phyloP scores from a whole-genome alignment of 371 early-diverging fungal genomes.

The Mortierella sp. region DNA sequence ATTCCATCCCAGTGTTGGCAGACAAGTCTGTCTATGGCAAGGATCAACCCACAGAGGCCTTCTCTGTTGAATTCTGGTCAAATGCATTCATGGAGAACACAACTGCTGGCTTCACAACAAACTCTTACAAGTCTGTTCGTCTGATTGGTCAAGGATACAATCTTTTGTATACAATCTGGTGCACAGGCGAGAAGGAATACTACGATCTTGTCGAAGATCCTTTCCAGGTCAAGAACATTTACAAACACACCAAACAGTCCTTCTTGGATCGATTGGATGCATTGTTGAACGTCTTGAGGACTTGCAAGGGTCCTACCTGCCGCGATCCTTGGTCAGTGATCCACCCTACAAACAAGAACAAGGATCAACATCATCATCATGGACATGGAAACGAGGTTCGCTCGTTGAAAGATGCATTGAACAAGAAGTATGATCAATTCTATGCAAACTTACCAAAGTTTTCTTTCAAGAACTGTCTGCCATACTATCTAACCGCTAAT shows the following conservation, averaged over 20 bases:
- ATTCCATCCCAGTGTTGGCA: slow-evolving; percentile 62
- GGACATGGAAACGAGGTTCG: slow-evolving; percentile 2
- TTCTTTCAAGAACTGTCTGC: slow-evolving; percentile 34
- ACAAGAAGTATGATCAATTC: slow-evolving; percentile 37
- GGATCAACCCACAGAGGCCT: slow-evolving; percentile 63
- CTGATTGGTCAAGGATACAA: slow-evolving; percentile 66
- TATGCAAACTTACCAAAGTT: slow-evolving; percentile 46
- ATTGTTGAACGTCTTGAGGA: slow-evolving; percentile 64
- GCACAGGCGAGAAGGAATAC: slow-evolving; percentile 74
- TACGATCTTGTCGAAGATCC: slow-evolving; percentile 72
- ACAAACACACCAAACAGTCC: slow-evolving; percentile 36
- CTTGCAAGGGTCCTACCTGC: slow-evolving; percentile 69
- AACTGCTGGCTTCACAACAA: slow-evolving; percentile 34
- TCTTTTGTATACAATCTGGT: slow-evolving; percentile 71
- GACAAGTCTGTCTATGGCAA: slow-evolving; percentile 58
- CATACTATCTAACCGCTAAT: slow-evolving; percentile 38
- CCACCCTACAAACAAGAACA: slow-evolving; percentile 44
- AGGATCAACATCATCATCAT: neutral
- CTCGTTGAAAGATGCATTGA: slow-evolving; percentile 42
- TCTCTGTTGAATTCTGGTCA: slow-evolving; percentile 74
- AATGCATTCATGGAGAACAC: slow-evolving; percentile 54
- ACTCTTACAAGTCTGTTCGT: slow-evolving; percentile 73
- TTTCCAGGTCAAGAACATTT: slow-evolving; percentile 67
- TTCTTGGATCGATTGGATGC: slow-evolving; percentile 72
- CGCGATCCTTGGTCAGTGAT: slow-evolving; percentile 72